Base-by-base conservation (phyloP, 164 flowering plant genomes). In the Hamamelis virginiana region DNA sequence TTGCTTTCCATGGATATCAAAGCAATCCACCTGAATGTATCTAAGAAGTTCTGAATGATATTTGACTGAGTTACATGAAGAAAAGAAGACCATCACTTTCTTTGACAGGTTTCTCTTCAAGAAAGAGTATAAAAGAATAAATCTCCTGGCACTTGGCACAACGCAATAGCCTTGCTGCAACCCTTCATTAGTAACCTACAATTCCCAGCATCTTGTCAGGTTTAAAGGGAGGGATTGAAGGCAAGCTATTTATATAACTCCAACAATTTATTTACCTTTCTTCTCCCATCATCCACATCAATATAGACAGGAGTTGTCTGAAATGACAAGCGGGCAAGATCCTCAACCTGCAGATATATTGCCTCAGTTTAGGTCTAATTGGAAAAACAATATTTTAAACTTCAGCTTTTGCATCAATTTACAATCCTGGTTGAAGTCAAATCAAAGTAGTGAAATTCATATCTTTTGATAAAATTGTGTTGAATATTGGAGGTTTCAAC, bases 51-150 rank as follows among this genome's bases (percentile, higher is more conserved):
- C 99, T 0, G 94, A 76, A 59, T 96, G 97, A 75, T 75, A 96
- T 59, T 90, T 91, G 59, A 93, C 99, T 0, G 99, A 93, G 74
- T 89, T 85, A 64, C 98, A 93, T 1, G 99, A 90, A 13, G 98
- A 96, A 80, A 93, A 91, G 85, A 96, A 91, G 62, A 91, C 98
- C 97, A 96, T 93, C 61, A 93, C 88, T 84, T 96, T 96, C 89
- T 96, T 91, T 57, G 90, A 80, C 66, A 76, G 65, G 70, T 96
- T 87, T 75, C 84, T 87, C 80, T 85, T 96, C 84, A 96, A 77
- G 77, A 96, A 96, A 27, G 97, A 86, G 76, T 89, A 89, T 21
- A 93, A 77, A 69, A 90, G 85, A 71, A 84, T 44, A 73, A 96
- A 90, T 80, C 97, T 87, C 72, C 85, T 86, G 16, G 83, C 82